phyloP scores from a whole-genome alignment of 345 rosid species.

The Gossypium stocksii region DNA sequence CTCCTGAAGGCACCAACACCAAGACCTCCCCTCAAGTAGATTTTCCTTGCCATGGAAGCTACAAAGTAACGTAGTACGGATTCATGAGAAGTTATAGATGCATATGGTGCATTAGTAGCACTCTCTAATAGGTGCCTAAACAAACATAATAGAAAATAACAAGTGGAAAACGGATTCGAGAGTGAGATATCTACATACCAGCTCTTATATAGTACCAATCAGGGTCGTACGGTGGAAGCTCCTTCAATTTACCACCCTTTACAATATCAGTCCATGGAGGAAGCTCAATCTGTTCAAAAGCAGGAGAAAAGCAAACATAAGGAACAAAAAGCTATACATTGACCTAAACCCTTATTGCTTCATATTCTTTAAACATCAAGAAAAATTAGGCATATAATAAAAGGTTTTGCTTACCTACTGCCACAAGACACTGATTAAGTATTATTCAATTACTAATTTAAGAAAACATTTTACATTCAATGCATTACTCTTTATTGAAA shows the following conservation, averaged over 20 bases:
- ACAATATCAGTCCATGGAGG: slow-evolving; percentile 88
- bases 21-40: slow-evolving; percentile 80
- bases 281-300: slow-evolving; percentile 55
- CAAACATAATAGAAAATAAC: neutral
- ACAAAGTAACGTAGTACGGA: neutral
- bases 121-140: neutral
- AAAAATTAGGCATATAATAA: neutral
- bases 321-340: neutral
- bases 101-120: neutral
- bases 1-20: slow-evolving; percentile 39
- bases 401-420: no score
- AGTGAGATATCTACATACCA: slow-evolving; percentile 22
- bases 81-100: neutral
- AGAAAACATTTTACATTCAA: no score
- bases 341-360: neutral
- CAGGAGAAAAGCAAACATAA: neutral
- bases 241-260: slow-evolving; percentile 71
- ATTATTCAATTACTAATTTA: no score
- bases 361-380: neutral
- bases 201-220: slow-evolving; percentile 88
- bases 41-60: slow-evolving; percentile 71
- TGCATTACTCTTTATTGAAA: no score
- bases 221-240: slow-evolving; percentile 87
- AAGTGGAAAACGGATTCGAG: neutral
- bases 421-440: no score